Base-by-base conservation (phyloP, 345 rosid genomes). In the Trapa bicornis region DNA sequence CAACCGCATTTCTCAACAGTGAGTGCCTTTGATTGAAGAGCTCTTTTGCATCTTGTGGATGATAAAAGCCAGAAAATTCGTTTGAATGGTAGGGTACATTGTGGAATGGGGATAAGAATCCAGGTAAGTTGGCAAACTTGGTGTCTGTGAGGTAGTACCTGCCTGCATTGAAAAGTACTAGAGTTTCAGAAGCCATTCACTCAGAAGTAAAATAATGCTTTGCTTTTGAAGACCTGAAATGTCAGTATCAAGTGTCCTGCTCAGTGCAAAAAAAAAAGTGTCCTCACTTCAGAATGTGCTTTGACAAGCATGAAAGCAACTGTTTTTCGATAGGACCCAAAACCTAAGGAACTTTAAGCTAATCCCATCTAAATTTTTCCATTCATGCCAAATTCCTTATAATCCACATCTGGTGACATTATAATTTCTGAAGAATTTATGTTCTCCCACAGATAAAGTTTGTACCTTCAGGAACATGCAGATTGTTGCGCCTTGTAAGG, bases 21-120 rank as follows among this genome's bases (percentile, higher is more conserved):
- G 79, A 76, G 72, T 88, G 96, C n/a, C 90, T 83, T 72, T 86
- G 89, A 76, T 89, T 92, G 71, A 92, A 92, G 52, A 89, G 63
- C 74, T 81, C 87, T 71, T 85, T 85, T 1, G 89, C 79, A 70
- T 82, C 87, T 74, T 79, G 84, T 56, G 83, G 82, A 77, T 72
- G 89, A 78, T 79, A 77, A 48, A 72, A 74, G 43, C 65, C 58
- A 50, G 82, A 75, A 53, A 75, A 75, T 74, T 83, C 86, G 70
- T 70, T 68, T 15, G 78, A 62, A 15, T 71, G 71, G 75, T 79
- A 75, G 57, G 84, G 76, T 37, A 76, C 83, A 53, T 79, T 83
- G 10, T 48, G 69, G 68, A 85, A 89, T 17, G 98, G 91, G 4
- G 93, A 85, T 32, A 88, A 77, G 79, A 92, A 92, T 53, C 93